Conservation (phyloP, 306 rosid genomes). For the cucumber (Cucumis sativus) region DNA sequence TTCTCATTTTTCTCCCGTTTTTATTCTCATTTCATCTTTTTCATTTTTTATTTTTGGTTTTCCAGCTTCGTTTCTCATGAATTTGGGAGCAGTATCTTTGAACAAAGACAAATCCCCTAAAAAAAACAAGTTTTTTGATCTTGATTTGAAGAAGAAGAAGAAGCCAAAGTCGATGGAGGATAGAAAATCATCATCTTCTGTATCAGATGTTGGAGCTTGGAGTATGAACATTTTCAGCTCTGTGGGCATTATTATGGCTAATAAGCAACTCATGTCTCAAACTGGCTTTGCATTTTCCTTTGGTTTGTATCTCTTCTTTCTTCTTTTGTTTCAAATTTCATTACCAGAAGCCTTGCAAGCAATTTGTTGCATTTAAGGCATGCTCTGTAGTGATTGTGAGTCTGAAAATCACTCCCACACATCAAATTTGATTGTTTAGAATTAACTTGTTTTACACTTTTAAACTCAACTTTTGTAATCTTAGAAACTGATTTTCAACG, state of each 20-base stretch:
- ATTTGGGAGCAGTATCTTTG: neutral
- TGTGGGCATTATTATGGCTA: conserved; percentile 48
- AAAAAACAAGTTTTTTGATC: neutral
- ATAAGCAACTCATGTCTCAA: conserved; percentile 44
- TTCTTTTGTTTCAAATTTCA: neutral
- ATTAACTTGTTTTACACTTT: no score
- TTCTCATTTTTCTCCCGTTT: neutral
- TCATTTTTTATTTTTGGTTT: neutral
- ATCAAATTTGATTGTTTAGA: no score
- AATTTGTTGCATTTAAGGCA: neutral
- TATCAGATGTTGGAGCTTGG: conserved; percentile 48
- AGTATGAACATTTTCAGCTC: conserved; percentile 46
- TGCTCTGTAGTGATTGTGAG: no score
- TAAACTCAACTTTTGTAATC: no score
- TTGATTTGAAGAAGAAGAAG: conserved; percentile 1
- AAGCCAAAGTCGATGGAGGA: conserved; percentile 16
- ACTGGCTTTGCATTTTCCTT: conserved; percentile 37
- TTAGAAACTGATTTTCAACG: no score
- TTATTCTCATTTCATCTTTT: neutral
- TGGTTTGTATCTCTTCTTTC: conserved; percentile 16
- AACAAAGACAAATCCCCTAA: neutral
- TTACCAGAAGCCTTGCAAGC: neutral
- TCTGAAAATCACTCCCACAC: no score
- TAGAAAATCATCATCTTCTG: conserved; percentile 18
- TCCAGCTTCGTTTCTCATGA: neutral